These are phyloP conservation scores for Cunninghamia lanceolata DNA, from an alignment of 75 land plant species.

Conservation along the genomic window DNA sequence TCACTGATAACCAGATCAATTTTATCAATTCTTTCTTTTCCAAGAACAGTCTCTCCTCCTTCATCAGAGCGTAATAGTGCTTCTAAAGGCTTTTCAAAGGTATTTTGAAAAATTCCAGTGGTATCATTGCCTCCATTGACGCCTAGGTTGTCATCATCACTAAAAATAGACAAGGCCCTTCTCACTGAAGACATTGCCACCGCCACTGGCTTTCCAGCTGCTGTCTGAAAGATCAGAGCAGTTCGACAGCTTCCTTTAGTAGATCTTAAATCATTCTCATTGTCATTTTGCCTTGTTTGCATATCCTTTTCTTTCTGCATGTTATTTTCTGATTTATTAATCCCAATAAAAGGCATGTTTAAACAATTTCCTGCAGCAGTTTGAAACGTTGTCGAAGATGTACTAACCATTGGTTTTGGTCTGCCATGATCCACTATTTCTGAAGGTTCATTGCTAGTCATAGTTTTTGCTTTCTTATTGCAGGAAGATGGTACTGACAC, in stretches of 20 bases:
- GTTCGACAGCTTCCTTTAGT: background rate
- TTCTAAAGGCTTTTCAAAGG: conserved; percentile 11
- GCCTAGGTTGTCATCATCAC: background rate
- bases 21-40: background rate
- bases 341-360: background rate
- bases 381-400: background rate
- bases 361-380: background rate
- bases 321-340: background rate
- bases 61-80: conserved; percentile 7
- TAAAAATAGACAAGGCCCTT: conserved; percentile 39
- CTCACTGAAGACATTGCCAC: conserved; percentile 43
- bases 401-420: background rate
- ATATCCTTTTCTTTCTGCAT: background rate
- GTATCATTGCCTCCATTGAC: background rate
- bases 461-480: background rate
- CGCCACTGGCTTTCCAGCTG: conserved; percentile 35
- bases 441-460: background rate
- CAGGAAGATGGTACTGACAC: background rate
- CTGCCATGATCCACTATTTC: background rate
- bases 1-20: background rate
- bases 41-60: conserved; percentile 17
- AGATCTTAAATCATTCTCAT: background rate
- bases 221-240: conserved; percentile 42
- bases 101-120: conserved; percentile 21
- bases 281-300: background rate